Conservation (phyloP, 257 asterid genomes). For the Rubia yunnanensis region DNA sequence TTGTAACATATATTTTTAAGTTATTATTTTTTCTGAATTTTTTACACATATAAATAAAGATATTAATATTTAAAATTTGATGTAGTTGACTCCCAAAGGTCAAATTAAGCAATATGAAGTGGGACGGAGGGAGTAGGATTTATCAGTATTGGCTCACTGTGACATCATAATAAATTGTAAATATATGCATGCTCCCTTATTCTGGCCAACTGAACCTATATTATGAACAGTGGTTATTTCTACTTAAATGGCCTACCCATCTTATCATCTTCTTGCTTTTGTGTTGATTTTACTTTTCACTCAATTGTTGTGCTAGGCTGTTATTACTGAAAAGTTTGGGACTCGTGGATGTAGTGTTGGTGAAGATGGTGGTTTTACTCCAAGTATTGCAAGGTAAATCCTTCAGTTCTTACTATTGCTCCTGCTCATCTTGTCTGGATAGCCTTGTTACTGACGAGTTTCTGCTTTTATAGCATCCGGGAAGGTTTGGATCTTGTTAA, state of each 20-base stretch:
- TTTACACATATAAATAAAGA: too few relatives aligned
- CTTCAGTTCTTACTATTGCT: conserved; percentile 15
- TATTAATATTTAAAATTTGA: too few relatives aligned
- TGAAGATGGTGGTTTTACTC: conserved; percentile 97
- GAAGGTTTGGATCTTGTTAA: conserved; percentile 91
- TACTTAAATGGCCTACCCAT: not conserved
- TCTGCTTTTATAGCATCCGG: conserved; percentile 56
- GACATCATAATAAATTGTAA: not conserved
- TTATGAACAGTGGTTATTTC: not conserved
- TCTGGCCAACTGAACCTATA: not conserved
- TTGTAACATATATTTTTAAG: too few relatives aligned
- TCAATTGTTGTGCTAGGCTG: conserved; percentile 48
- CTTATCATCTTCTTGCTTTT: not conserved
- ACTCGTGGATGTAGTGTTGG: conserved; percentile 86
- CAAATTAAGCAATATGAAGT: too few relatives aligned
- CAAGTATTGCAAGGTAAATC: conserved; percentile 83
- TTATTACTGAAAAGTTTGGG: conserved; percentile 69
- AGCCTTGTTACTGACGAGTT: conserved; percentile 13
- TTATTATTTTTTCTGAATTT: too few relatives aligned
- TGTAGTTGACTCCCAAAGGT: too few relatives aligned
- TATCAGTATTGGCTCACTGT: not conserved
- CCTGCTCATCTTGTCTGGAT: conserved; percentile 4
- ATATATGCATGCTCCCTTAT: not conserved
- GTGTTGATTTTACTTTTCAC: conserved; percentile 7
- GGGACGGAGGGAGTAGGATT: too few relatives aligned